Evolutionary conservation across 2,329 filamentous ascomycete species (phyloP), one percentile per base, ranked within the genome.

Genomic region (Penicillium brevicompactum): DNA sequence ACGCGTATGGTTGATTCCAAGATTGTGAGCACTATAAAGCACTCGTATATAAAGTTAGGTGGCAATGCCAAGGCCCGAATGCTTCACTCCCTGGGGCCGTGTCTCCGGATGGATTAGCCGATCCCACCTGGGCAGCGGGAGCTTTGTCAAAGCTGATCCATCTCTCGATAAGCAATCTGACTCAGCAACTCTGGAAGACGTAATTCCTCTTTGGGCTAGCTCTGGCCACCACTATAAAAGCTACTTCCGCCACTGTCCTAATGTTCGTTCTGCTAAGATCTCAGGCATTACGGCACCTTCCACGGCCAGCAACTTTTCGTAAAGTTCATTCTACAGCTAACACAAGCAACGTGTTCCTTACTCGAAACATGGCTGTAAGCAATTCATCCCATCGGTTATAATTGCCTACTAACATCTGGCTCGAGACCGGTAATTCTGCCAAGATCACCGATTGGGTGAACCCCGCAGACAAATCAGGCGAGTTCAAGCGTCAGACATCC

Each of bases 401-500:
- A 10, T 44, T 34, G 2, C 11, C 31, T 21, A 38, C 10, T 49
- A 14, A 48, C 21, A 11, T 18, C 6, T 34, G 8, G 24, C 21
- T 22, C 2, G 31, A 71, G 67, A 64, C 69, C 6, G 58, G 57
- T 31, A 67, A 62, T 47, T 62, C 73, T 40, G 67, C 66, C 55
- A 84, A 83, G 52, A 91, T 96, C 72, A 92, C 91, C 44, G 85
- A 93, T 68, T 96, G 91, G 91, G 91, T 94, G 49, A 82, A 85
- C 59, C 87, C 85, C 44, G 82, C 81, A 65, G 90, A 94, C 78
- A 89, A 86, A 70, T 84, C 85, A 16, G 93, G 93, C 74, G 92
- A 97, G 76, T 97, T 96, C 83, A 96, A 96, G 79, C 88, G 93
- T 59, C 90, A 92, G 73, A 82, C 83, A 59, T 94, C 90, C 57